phyloP scores from a whole-genome alignment of 352 stramenopile species.

The Saprolegnia diclina region DNA sequence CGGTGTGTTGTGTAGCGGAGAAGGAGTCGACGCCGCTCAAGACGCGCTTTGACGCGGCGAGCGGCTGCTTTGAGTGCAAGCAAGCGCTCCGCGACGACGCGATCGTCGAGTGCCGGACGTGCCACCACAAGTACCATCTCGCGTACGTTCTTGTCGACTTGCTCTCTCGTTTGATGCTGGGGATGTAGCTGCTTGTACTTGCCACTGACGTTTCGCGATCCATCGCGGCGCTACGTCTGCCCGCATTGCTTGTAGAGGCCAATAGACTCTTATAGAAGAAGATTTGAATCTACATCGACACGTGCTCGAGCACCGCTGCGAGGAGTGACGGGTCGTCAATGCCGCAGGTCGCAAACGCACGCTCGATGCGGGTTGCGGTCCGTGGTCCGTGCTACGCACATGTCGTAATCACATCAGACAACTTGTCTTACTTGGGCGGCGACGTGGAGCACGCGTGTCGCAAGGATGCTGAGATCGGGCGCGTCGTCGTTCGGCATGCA shows the following conservation, averaged over 20 bases:
- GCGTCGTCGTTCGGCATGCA: conserved; percentile 4
- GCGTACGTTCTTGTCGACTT: neutral
- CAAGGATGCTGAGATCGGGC: neutral
- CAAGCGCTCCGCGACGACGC: neutral
- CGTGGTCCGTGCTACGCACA: conserved; percentile 2
- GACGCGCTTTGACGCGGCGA: neutral
- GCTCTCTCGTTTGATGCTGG: neutral
- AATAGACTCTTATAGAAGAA: too few species aligned
- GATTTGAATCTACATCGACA: too few species aligned
- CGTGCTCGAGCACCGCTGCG: neutral
- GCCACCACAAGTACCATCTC: conserved; percentile 14
- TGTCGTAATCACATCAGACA: neutral
- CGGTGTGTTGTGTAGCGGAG: conserved; percentile 16
- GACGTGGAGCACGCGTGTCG: conserved; percentile 2
- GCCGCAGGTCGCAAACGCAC: neutral
- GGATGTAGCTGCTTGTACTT: conserved; percentile 20
- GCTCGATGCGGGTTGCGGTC: conserved; percentile 2
- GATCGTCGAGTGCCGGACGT: conserved; percentile 15
- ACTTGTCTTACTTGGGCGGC: conserved; percentile 3
- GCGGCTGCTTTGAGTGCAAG: conserved; percentile 25
- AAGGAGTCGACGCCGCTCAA: conserved; percentile 27
- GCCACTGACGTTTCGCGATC: conserved; percentile 14
- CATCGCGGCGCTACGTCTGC: conserved; percentile 20
- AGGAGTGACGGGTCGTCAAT: conserved; percentile 2
- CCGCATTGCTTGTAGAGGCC: conserved; percentile 19